Evolutionary conservation across 2,329 filamentous ascomycete species (phyloP).

Genomic region (Podosphaera xanthii): DNA sequence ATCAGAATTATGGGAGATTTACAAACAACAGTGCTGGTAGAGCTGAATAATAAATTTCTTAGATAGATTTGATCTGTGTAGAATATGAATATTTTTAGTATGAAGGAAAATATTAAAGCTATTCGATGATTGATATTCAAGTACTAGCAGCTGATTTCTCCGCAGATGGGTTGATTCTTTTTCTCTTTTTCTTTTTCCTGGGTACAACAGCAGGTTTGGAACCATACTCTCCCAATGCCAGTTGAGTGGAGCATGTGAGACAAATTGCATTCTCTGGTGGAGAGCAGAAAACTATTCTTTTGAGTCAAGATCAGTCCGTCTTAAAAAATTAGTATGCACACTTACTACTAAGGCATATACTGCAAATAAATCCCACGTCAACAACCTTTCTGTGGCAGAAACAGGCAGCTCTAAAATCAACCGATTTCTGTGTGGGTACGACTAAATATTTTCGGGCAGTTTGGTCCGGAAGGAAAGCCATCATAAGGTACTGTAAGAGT

Average conservation of each 20-base stretch:
- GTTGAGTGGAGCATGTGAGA: conserved; percentile 59
- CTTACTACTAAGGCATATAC: conserved; percentile 70
- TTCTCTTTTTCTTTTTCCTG: conserved; percentile 55
- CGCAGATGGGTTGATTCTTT: conserved; percentile 23
- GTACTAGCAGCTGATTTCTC: too few species aligned
- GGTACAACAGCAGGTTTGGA: conserved; percentile 54
- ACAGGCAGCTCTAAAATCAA: conserved; percentile 94
- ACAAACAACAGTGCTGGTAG: too few species aligned
- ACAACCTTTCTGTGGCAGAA: conserved; percentile 88
- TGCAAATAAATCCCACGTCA: conserved; percentile 85
- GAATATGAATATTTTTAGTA: too few species aligned
- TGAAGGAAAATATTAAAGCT: too few species aligned
- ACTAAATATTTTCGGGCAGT: conserved; percentile 42
- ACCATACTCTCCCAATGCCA: conserved; percentile 57
- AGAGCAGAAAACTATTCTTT: conserved; percentile 43
- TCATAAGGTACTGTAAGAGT: conserved; percentile 81
- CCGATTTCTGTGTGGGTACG: conserved; percentile 57
- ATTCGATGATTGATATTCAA: too few species aligned
- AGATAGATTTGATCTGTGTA: too few species aligned
- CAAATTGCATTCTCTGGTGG: conserved; percentile 42
- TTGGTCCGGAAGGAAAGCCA: conserved; percentile 64
- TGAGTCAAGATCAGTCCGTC: conserved; percentile 4
- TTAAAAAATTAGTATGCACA: conserved; percentile 3
- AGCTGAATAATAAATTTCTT: too few species aligned
- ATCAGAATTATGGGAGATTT: too few species aligned